These are phyloP conservation scores for Penicillium longicatenatum DNA, from an alignment of 495 filamentous ascomycete species.

Conservation along the genomic window DNA sequence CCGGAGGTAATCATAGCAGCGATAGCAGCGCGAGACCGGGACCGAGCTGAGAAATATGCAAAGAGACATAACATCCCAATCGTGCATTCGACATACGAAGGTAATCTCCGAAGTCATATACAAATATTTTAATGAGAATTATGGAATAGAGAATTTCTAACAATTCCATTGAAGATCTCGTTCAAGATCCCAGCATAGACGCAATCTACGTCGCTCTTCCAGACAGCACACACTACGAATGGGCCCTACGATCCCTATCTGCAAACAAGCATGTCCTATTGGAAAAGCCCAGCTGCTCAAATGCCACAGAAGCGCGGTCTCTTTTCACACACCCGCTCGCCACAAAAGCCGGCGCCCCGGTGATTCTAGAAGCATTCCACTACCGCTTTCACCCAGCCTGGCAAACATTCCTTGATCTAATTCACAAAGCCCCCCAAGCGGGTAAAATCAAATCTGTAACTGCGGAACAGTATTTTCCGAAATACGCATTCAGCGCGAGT, in stretches of 20 bases:
- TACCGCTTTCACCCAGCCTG: slow-evolving; percentile 58
- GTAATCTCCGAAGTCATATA: slow-evolving; percentile 29
- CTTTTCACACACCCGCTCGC: slow-evolving; percentile 40
- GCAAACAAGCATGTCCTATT: slow-evolving; percentile 53
- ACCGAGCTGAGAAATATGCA: slow-evolving; percentile 56
- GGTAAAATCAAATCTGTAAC: slow-evolving; percentile 9
- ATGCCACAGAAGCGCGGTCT: slow-evolving; percentile 36
- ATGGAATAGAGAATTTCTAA: too few relatives aligned
- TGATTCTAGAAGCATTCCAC: slow-evolving; percentile 65
- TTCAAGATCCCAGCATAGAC: slow-evolving; percentile 43
- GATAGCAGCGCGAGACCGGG: slow-evolving; percentile 58
- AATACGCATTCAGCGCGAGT: slow-evolving; percentile 22
- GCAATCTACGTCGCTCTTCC: slow-evolving; percentile 54
- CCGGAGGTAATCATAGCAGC: slow-evolving; percentile 59
- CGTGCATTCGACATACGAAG: slow-evolving; percentile 51
- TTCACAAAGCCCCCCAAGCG: slow-evolving; percentile 31
- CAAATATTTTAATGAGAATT: too few relatives aligned
- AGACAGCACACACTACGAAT: slow-evolving; percentile 49
- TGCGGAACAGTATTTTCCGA: slow-evolving; percentile 19
- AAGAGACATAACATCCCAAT: slow-evolving; percentile 58
- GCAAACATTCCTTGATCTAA: slow-evolving; percentile 45
- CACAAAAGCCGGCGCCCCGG: slow-evolving; percentile 24
- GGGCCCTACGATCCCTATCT: slow-evolving; percentile 38
- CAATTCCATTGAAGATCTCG: slow-evolving; percentile 30
- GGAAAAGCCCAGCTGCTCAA: slow-evolving; percentile 50